phyloP scores from a whole-genome alignment of 805 yeast species.

The Diddensiella caesifluorescens region DNA sequence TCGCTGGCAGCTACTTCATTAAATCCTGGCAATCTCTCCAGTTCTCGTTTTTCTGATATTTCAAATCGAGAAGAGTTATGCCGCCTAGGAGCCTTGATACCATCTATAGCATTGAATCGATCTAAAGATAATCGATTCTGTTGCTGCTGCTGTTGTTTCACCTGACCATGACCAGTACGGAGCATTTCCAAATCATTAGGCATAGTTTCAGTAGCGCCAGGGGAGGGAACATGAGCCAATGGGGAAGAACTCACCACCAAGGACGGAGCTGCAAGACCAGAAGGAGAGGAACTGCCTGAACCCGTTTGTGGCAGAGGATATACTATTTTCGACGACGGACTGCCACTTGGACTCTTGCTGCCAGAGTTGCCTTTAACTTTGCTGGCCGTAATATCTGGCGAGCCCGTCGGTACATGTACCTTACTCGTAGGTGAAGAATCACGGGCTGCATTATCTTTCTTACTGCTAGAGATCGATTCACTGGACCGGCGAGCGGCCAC shows the following conservation, averaged over 20 bases:
- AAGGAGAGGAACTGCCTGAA: no score
- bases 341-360: constrained; percentile 6
- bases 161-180: constrained; percentile 13
- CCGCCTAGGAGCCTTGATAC: constrained; percentile 80
- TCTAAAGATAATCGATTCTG: constrained; percentile 47
- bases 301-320: no score
- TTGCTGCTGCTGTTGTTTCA: constrained; percentile 22
- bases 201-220: constrained; percentile 35
- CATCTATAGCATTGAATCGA: constrained; percentile 68
- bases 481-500: constrained; percentile 6
- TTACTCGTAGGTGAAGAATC: no score
- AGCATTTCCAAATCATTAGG: constrained; percentile 30
- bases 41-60: constrained; percentile 60
- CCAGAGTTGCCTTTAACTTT: neutral
- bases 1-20: constrained; percentile 84
- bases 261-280: no score
- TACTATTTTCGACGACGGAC: no score
- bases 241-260: constrained; percentile 17
- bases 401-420: no score
- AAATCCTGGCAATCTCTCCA: constrained; percentile 73
- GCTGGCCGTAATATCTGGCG: no score
- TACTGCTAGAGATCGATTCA: neutral
- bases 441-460: no score
- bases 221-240: constrained; percentile 26
- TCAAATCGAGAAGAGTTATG: constrained; percentile 91